Conservation (phyloP, 1,139 yeast genomes). For the Hanseniaspora sp. region DNA sequence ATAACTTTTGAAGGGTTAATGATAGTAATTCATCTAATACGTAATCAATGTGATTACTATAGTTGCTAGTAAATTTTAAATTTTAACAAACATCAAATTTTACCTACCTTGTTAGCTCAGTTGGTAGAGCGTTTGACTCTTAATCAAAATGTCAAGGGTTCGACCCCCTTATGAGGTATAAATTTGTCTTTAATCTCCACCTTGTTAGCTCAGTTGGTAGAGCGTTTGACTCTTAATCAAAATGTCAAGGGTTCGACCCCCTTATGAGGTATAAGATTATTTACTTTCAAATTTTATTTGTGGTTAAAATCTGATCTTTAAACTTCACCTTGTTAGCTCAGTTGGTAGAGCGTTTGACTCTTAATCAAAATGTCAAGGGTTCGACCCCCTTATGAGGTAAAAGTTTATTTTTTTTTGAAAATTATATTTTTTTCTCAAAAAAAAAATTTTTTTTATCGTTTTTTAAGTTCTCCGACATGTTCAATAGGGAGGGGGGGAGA, state of each 20-base stretch:
- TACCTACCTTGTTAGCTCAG: slow-evolving; percentile 17
- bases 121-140: slow-evolving; percentile 17
- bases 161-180: slow-evolving; percentile 16
- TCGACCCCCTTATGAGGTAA: slow-evolving; percentile 3
- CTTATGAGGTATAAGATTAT: slow-evolving; percentile 14
- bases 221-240: slow-evolving; percentile 14
- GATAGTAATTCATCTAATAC: no score
- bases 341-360: slow-evolving; percentile 4
- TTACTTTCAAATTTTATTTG: not conserved
- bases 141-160: slow-evolving; percentile 17
- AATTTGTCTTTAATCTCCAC: slow-evolving; percentile 1
- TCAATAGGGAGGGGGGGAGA: no score
- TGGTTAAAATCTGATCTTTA: not conserved
- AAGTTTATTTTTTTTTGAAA: not conserved
- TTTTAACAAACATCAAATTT: not conserved
- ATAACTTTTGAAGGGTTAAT: no score
- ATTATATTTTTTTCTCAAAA: not conserved
- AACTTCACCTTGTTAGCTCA: slow-evolving; percentile 1
- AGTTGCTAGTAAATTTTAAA: not conserved
- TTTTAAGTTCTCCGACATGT: not conserved
- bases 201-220: slow-evolving; percentile 15
- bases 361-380: slow-evolving; percentile 3
- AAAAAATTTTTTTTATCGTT: not conserved
- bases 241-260: slow-evolving; percentile 15
- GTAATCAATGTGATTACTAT: no score